These are phyloP conservation scores for Xerocomellus chrysenteron DNA, from an alignment of 768 basidiomycete species.

Conservation along the genomic window DNA sequence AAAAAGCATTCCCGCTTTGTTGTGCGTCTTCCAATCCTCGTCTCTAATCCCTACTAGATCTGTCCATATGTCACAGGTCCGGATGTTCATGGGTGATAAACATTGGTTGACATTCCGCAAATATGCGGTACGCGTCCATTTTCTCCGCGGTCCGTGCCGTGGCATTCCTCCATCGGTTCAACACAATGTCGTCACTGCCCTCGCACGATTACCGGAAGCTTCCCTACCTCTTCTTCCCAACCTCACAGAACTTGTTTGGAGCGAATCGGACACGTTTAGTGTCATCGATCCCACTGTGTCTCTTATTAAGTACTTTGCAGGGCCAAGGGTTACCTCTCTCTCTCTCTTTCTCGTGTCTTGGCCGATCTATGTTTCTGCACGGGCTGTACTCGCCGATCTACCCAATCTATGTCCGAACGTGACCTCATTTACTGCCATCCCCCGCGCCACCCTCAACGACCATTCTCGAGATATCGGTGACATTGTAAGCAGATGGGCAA, in stretches of 20 bases:
- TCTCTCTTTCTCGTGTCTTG: slow-evolving; percentile 6
- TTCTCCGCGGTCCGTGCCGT: slow-evolving; percentile 8
- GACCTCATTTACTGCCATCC: slow-evolving; percentile 10
- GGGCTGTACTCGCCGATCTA: not conserved
- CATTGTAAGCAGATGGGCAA: slow-evolving; percentile 10
- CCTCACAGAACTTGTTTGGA: slow-evolving; percentile 11
- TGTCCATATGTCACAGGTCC: slow-evolving; percentile 1
- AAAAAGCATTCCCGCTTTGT: slow-evolving; percentile 2
- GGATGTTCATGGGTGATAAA: slow-evolving; percentile 4
- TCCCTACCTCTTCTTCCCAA: slow-evolving; percentile 18
- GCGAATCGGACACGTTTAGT: not conserved
- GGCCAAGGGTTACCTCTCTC: not conserved
- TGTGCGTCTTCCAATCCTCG: slow-evolving; percentile 1
- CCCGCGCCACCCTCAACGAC: slow-evolving; percentile 9
- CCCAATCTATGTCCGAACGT: slow-evolving; percentile 16
- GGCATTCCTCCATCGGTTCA: slow-evolving; percentile 1
- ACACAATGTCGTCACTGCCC: slow-evolving; percentile 1
- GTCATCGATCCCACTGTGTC: slow-evolving; percentile 5
- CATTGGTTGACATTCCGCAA: slow-evolving; percentile 17
- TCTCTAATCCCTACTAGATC: not conserved
- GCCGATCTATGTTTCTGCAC: slow-evolving; percentile 1
- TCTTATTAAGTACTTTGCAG: slow-evolving; percentile 14
- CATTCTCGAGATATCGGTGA: slow-evolving; percentile 6
- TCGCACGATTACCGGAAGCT: slow-evolving; percentile 7
- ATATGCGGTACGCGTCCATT: slow-evolving; percentile 17